These are phyloP conservation scores for Thecaphora thlaspeos DNA, from an alignment of 1,284 basidiomycete species.

Conservation along the genomic window DNA sequence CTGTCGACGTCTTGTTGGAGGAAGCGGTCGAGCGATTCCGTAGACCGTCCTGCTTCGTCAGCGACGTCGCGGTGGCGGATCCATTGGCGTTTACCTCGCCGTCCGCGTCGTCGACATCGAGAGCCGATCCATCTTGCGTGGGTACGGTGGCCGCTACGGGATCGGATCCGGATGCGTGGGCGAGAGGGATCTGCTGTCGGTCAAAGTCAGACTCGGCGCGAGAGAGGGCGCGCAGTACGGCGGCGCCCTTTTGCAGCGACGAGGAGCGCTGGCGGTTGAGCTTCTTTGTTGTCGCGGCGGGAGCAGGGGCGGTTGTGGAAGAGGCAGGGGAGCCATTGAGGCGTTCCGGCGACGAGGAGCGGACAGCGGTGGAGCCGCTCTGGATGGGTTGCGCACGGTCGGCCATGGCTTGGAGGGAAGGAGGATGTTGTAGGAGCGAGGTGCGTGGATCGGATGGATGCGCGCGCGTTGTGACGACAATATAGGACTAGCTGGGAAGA, in stretches of 20 bases:
- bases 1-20: too few species aligned
- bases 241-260: constrained; percentile 51
- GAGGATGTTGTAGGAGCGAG: too few species aligned
- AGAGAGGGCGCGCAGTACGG: constrained; percentile 49
- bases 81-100: not conserved
- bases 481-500: too few species aligned
- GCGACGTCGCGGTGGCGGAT: not conserved
- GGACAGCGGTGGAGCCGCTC: too few species aligned
- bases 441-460: too few species aligned
- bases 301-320: constrained; percentile 1
- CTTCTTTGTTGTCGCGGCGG: constrained; percentile 8
- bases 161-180: constrained; percentile 6
- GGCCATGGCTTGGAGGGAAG: too few species aligned
- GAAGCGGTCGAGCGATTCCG: too few species aligned
- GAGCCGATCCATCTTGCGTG: constrained; percentile 4
- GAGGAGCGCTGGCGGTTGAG: constrained; percentile 40
- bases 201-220: constrained; percentile 44
- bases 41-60: too few species aligned
- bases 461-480: too few species aligned
- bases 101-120: not conserved
- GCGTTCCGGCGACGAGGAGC: not conserved
- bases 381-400: too few species aligned
- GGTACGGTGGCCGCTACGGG: constrained; percentile 11
- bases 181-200: constrained; percentile 25
- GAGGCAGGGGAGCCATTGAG: not conserved